Evolutionary conservation across 176 grass and related monocot genomes (phyloP).

Genomic region (Triticum urartu): DNA sequence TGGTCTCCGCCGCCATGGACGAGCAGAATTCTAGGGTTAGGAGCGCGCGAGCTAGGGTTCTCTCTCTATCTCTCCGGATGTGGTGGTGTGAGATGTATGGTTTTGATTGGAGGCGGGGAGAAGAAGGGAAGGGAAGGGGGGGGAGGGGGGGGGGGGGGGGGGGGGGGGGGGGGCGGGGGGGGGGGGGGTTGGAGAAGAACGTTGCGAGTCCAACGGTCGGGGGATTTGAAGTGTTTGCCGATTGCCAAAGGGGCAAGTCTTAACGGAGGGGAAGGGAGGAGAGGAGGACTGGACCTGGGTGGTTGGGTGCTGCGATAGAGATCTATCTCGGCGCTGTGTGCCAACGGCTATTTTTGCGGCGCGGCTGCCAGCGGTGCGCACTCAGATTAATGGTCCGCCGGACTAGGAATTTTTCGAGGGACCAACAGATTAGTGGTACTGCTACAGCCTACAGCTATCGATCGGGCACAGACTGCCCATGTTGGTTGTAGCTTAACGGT

Average conservation of each 20-base stretch:
- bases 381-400: no score
- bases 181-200: constrained; percentile 31
- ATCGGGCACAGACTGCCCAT: no score
- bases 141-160: no score
- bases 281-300: neutral
- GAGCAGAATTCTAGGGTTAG: neutral
- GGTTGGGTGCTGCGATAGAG: neutral
- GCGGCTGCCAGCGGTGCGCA: no score
- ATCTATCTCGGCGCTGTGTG: neutral
- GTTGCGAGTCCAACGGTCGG: constrained; percentile 67
- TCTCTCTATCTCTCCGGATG: neutral
- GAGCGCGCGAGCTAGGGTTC: neutral
- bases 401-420: no score
- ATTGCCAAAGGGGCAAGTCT: neutral
- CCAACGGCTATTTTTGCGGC: constrained; percentile 48
- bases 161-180: neutral
- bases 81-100: neutral
- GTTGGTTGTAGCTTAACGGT: no score
- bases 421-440: no score
- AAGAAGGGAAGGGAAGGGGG: neutral
- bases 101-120: neutral
- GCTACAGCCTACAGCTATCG: no score
- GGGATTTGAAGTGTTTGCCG: constrained; percentile 46
- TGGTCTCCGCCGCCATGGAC: constrained; percentile 43
- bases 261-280: neutral